Evolutionary conservation across 1,284 basidiomycete genomes (phyloP).

Genomic region (Apiotrichum gracile): DNA sequence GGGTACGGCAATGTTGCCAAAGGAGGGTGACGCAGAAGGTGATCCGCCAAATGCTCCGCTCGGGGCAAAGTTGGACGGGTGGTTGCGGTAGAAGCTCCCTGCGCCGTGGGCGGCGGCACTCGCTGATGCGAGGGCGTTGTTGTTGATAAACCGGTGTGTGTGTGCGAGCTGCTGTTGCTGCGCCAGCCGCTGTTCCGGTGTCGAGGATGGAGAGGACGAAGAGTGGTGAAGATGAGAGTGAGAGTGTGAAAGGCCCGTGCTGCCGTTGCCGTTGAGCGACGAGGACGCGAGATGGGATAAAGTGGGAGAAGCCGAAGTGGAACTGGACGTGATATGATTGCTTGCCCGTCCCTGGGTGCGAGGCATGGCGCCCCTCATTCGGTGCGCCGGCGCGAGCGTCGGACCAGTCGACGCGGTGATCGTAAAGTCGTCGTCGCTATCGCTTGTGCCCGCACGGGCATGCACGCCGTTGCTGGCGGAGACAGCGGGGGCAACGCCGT

Average conservation of each 20-base stretch:
- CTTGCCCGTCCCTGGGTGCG: not conserved
- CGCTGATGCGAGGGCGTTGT: not conserved
- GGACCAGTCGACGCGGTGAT: constrained; percentile 8
- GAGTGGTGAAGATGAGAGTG: not conserved
- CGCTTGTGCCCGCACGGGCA: too few species aligned
- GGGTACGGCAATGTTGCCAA: too few species aligned
- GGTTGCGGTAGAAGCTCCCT: not conserved
- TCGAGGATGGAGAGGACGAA: not conserved
- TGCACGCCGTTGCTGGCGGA: too few species aligned
- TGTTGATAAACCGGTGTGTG: not conserved
- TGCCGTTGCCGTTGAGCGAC: too few species aligned
- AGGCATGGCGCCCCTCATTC: not conserved
- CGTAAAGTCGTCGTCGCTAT: constrained; percentile 1
- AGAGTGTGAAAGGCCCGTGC: not conserved
- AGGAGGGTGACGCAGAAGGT: not conserved
- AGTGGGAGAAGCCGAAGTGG: not conserved
- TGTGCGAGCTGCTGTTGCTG: not conserved
- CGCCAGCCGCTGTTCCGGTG: not conserved
- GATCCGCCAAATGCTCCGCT: not conserved
- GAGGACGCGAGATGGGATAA: not conserved
- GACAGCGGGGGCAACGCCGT: too few species aligned
- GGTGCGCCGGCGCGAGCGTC: not conserved
- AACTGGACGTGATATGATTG: not conserved
- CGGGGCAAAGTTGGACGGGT: not conserved
- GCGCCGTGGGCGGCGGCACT: not conserved